Evolutionary conservation across 164 flowering plant genomes (phyloP).

Genomic region (Tetracentron sinense): DNA sequence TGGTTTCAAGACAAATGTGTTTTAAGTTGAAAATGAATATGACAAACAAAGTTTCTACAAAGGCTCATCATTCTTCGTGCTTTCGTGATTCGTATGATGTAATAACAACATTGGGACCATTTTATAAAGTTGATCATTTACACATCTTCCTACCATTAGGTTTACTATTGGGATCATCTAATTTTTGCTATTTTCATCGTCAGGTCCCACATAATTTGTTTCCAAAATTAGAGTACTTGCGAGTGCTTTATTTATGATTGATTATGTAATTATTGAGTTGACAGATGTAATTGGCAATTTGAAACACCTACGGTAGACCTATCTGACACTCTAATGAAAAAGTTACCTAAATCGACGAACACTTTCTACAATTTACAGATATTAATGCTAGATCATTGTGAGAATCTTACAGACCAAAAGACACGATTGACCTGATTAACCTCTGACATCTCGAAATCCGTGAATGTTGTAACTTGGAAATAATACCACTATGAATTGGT

Average conservation of each 20-base stretch:
- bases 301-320: conserved; percentile 29
- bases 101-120: conserved; percentile 8
- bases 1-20: conserved; percentile 19
- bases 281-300: conserved; percentile 17
- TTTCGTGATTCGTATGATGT: not conserved
- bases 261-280: conserved; percentile 1
- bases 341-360: conserved; percentile 25
- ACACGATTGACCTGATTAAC: conserved; percentile 12
- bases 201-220: conserved; percentile 13
- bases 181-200: not conserved
- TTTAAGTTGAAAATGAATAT: not conserved
- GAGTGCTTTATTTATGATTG: conserved; percentile 21
- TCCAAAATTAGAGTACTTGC: conserved; percentile 8
- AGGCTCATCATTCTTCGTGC: not conserved
- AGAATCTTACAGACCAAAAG: conserved; percentile 12
- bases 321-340: conserved; percentile 18
- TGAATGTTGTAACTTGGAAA: not conserved
- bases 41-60: not conserved
- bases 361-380: conserved; percentile 28
- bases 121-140: conserved; percentile 10
- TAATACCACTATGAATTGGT: conserved; percentile 17
- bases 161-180: too few species aligned
- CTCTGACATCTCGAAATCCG: conserved; percentile 21
- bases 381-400: conserved; percentile 20
- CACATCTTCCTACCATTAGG: conserved; percentile 14